Base-by-base conservation (phyloP, 331 rosid species). In the Dryas integrifolia region DNA sequence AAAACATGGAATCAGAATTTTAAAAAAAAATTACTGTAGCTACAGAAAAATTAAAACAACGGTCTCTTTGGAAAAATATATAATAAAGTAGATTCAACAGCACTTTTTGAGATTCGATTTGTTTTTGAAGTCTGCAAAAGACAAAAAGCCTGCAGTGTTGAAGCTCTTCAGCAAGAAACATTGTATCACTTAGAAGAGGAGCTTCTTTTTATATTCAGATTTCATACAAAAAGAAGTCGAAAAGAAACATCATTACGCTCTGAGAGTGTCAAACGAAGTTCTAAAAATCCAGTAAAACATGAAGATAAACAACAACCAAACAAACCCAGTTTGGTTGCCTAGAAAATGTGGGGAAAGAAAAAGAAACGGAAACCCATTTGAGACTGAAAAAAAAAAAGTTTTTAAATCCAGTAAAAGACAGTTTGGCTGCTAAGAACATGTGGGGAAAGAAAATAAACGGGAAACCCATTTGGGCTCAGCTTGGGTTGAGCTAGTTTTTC, bases 91-190 rank as follows among this genome's bases (percentile, higher is more conserved):
- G 58, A 72, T 71, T 45, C 35, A 45, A 18, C 9, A 9, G 12
- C 40, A 56, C 75, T 77, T 78, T 71, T 41, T 38, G 55, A 81
- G 85, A 84, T 78, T 75, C 81, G 70, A 45, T 63, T 38, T 6
- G 61, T 69, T 79, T 63, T 75, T 6, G 6, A 65, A 70, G 74
- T 58, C 43, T 30, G 49, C 44, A 77, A 21, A 74, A 8, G 41
- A 61, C 13, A 72, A 72, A 83, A 73, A 65, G 78, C 65, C 84
- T 73, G 82, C 80, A 76, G 65, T 39, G 69, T 70, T 77, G 81
- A 71, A 84, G 71, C 82, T 60, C 76, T 73, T 65, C 45, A 62
- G 43, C 74, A 76, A 45, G 60, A 70, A 74, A 69, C 2, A 38
- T 38, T 52, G 47, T 52, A 56, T 8, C 73, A 70, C 52, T 58